A percentile compares a stretch with the other conserved stretches of the same genome.
Evolutionary conservation across 1,284 basidiomycete genomes (phyloP).

Genomic region (Moniliophthora roreri): DNA sequence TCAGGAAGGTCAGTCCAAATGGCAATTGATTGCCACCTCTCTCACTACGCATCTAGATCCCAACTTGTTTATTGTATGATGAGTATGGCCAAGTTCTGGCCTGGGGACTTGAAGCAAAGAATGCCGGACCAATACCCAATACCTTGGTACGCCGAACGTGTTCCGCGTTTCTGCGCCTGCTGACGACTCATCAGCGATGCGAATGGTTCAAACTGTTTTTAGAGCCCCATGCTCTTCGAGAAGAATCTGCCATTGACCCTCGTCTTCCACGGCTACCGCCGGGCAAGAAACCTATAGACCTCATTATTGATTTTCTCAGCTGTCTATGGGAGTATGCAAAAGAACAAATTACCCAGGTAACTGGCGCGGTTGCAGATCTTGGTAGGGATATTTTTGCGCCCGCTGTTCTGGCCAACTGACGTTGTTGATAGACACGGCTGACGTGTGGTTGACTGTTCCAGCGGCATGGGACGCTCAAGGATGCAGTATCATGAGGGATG

Average conservation of each 20-base stretch:
- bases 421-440: constrained; percentile 58
- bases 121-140: constrained; percentile 63
- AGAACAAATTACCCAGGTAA: constrained; percentile 79
- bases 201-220: constrained; percentile 71
- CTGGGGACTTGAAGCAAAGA: constrained; percentile 82
- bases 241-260: constrained; percentile 64
- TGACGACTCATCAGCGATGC: constrained; percentile 10
- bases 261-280: constrained; percentile 76
- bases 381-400: constrained; percentile 38
- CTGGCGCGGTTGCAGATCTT: constrained; percentile 78
- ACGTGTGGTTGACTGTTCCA: constrained; percentile 80
- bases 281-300: constrained; percentile 70
- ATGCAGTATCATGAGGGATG: constrained; percentile 78
- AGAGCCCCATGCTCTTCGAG: constrained; percentile 73
- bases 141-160: constrained; percentile 38
- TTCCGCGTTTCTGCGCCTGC: not conserved
- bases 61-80: constrained; percentile 77
- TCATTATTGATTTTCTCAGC: constrained; percentile 77
- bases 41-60: constrained; percentile 39
- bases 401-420: constrained; percentile 8
- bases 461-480: constrained; percentile 85
- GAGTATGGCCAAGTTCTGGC: constrained; percentile 66
- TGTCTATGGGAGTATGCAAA: constrained; percentile 84
- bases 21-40: not conserved
- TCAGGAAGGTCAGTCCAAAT: constrained; percentile 55